A percentile compares a stretch with the other conserved stretches of the same genome.
Conservation (phyloP, 257 asterid genomes). For the Thymus mandschuricus region DNA sequence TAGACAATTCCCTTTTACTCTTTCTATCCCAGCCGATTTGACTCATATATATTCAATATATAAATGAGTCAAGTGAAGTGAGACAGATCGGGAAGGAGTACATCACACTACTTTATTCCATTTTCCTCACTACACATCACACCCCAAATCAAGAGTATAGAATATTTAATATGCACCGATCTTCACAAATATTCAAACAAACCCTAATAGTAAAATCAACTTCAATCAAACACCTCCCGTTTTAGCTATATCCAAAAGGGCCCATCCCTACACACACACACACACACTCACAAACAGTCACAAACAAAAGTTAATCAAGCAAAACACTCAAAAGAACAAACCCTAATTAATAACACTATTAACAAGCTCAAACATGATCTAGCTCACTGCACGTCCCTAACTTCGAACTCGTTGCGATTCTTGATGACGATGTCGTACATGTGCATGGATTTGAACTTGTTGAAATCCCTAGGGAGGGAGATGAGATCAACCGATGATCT, state of each 20-base stretch:
- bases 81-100: neutral
- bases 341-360: neutral
- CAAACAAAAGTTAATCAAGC: neutral
- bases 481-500: constrained; percentile 46
- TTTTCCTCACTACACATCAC: constrained; percentile 2
- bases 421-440: constrained; percentile 60
- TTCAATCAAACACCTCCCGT: neutral
- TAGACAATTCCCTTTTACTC: neutral
- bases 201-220: neutral
- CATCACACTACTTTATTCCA: constrained; percentile 24
- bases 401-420: constrained; percentile 53
- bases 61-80: no score
- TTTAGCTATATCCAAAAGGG: constrained; percentile 6
- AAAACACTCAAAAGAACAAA: constrained; percentile 9
- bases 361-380: neutral
- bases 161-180: no score
- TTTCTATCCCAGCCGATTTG: no score
- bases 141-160: neutral
- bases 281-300: constrained; percentile 12
- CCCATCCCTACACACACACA: neutral
- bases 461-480: constrained; percentile 56
- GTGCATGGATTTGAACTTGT: constrained; percentile 56
- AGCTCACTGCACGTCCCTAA: constrained; percentile 34
- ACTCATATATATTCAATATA: no score
- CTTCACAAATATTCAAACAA: neutral